These are phyloP conservation scores for Rhizophagus prolifer DNA, from an alignment of 192 early-diverging fungal genomes.

Conservation along the genomic window DNA sequence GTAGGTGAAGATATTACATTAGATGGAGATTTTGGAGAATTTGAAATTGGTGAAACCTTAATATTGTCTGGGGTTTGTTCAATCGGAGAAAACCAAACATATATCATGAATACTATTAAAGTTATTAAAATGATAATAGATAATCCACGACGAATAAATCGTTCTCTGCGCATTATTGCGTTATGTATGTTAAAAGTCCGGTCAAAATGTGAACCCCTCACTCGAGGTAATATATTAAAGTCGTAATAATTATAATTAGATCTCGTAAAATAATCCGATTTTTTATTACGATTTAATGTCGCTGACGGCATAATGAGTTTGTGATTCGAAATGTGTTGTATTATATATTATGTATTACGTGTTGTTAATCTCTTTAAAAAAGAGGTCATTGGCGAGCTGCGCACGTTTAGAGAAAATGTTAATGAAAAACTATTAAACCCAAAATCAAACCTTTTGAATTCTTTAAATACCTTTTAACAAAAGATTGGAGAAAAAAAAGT, in stretches of 20 bases:
- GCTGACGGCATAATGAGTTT: background rate
- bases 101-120: background rate
- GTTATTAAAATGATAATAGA: background rate
- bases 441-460: background rate
- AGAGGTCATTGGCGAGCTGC: background rate
- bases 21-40: background rate
- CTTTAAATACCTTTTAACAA: no score
- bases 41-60: background rate
- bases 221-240: background rate
- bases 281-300: background rate
- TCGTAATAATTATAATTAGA: background rate
- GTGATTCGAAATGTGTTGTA: no score
- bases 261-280: background rate
- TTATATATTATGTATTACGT: background rate
- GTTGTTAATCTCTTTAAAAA: background rate
- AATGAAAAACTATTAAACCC: background rate
- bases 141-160: background rate
- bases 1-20: slow-evolving; percentile 6
- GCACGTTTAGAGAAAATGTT: background rate
- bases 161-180: background rate
- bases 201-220: background rate
- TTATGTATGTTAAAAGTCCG: background rate
- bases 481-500: no score
- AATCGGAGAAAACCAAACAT: background rate
- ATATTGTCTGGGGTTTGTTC: background rate